Conservation (phyloP, 176 grass and related monocot species). For the Dactylis glomerata region DNA sequence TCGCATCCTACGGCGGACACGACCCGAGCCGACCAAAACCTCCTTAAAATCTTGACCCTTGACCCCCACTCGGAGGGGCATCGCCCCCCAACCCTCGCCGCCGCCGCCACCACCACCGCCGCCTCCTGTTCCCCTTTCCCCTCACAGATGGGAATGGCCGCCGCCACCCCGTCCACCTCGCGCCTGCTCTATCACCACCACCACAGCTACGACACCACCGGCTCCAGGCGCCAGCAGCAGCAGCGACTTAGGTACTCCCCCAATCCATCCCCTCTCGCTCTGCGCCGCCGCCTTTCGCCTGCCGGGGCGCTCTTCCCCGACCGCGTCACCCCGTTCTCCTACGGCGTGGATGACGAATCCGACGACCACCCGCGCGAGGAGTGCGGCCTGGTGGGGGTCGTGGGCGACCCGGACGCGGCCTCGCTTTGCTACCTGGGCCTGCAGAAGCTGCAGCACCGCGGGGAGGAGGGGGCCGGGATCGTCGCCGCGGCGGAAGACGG, state of each 20-base stretch:
- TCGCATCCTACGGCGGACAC: constrained; percentile 32
- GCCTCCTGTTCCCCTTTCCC: not conserved
- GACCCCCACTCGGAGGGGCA: not conserved
- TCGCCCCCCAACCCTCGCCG: not conserved
- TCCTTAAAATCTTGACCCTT: constrained; percentile 44
- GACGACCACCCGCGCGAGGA: constrained; percentile 74
- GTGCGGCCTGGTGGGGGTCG: constrained; percentile 68
- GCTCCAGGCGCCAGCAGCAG: not conserved
- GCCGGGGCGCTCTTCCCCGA: constrained; percentile 26
- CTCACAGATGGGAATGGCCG: not conserved
- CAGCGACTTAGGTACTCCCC: not conserved
- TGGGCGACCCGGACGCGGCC: constrained; percentile 59
- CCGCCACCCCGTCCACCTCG: constrained; percentile 2
- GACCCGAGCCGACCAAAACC: constrained; percentile 11
- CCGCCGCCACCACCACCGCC: not conserved
- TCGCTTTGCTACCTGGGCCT: constrained; percentile 61
- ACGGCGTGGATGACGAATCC: not conserved
- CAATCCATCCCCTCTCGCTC: not conserved
- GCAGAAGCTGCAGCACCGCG: constrained; percentile 79
- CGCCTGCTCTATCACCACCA: constrained; percentile 18
- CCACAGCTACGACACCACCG: not conserved
- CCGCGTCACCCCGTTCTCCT: constrained; percentile 16
- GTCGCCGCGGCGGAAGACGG: constrained; percentile 46
- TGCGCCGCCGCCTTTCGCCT: constrained; percentile 1
- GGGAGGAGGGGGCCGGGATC: constrained; percentile 73